Evolutionary conservation across 805 yeast species (phyloP), one percentile per base, ranked within the genome.

Genomic region (Myxozyma kluyveri): DNA sequence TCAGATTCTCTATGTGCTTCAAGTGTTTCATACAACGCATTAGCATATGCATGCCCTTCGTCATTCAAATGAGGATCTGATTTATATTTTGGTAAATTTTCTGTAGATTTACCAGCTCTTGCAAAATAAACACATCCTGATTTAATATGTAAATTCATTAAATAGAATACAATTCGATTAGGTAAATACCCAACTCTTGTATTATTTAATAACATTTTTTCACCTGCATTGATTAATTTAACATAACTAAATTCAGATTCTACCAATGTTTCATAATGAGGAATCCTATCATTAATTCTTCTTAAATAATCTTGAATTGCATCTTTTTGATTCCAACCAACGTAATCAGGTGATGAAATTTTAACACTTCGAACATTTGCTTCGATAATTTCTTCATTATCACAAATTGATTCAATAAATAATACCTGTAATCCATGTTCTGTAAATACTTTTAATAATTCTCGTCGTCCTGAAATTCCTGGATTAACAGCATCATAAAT

Each of bases 401-500:
- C 88, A 51, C 89, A 83, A 31, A 87, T 75, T 40, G 93, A 84
- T 70, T 93, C 99, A 52, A 93, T 88, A 67, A 90, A 93, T 48
- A 93, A 68, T 24, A 85, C 84, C 67, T 86, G 90, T 52, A 90
- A 83, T 58, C 81, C 80, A 54, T 77, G 72, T 40, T 72, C 70
- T 5, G 73, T 70, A 61, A 91, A 81, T 52, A 69, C 69, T 31
- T 75, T 74, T 24, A 77, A 78, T 35, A 91, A 69, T 27, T 76
- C 78, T 5, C 74, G 62, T 61, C 99, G 76, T 60, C 84, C 85
- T 45, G 76, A 75, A 19, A 84, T 80, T 43, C 84, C 72, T 4
- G 93, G 96, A 67, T 93, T 93, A 45, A 93, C 86, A 0, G 98
- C 98, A 69, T 93, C 99, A 69, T 87, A 93, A 21, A 93, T 87